Conservation (phyloP, 106 monocot species). For the Apostasia ramifera region DNA sequence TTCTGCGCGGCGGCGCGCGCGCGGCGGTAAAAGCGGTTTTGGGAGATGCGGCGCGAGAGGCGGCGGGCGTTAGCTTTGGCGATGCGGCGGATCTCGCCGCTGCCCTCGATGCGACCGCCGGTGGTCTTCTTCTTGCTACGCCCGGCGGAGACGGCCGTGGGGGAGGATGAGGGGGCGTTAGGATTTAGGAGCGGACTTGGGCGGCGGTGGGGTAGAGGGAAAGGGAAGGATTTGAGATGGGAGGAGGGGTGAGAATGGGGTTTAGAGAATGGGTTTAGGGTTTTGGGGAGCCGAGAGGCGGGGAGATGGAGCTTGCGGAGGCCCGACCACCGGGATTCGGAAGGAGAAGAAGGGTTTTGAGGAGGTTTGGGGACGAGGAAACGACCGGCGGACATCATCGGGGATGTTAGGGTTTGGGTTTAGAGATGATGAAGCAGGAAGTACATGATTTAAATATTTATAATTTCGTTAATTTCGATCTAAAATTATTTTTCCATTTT, state of each 20-base stretch:
- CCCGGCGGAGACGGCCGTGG: slow-evolving; percentile 42
- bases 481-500: too few relatives aligned
- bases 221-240: neutral
- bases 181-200: slow-evolving; percentile 8
- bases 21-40: slow-evolving; percentile 79
- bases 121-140: slow-evolving; percentile 78
- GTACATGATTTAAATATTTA: neutral
- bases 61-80: slow-evolving; percentile 58
- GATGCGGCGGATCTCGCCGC: slow-evolving; percentile 67
- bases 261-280: neutral
- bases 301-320: neutral
- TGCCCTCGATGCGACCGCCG: slow-evolving; percentile 80
- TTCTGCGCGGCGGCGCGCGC: slow-evolving; percentile 24
- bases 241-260: slow-evolving; percentile 2
- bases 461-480: neutral
- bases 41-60: slow-evolving; percentile 44
- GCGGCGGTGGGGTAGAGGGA: neutral
- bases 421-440: neutral
- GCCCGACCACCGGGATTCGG: slow-evolving; percentile 4
- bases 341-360: neutral
- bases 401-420: neutral
- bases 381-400: neutral
- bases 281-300: neutral
- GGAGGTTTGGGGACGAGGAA: slow-evolving; percentile 5
- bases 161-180: neutral